Evolutionary conservation across 495 filamentous ascomycete genomes (phyloP), one percentile per base, ranked within the genome.

Genomic region (Acidiella bohemica): DNA sequence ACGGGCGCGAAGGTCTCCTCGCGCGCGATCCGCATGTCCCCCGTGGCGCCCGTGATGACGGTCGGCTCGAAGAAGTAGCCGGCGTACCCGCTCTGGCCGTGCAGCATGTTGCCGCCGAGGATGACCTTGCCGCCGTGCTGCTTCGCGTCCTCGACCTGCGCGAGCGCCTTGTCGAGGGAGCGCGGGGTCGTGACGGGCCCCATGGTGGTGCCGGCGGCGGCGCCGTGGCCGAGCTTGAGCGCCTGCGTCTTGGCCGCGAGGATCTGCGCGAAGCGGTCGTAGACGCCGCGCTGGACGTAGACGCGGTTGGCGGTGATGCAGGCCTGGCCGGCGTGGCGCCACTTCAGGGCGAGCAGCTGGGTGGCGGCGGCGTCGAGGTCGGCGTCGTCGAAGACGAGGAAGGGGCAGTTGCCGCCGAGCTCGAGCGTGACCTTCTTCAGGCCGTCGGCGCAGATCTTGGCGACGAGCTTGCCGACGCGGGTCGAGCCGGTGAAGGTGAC

Each of bases 1-100:
- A 84, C 59, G 0, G 80, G 80, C 3, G 74, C 78, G 55, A 84
- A 83, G 1, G 70, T 76, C 58, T 84, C 80, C 53, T 84, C 80
- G 0, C 61, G 58, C 0, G 72, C 68, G 44, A 83, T 73, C 46
- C 69, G 60, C 79, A 82, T 81, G 10, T 74, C 62, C 24, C 63
- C 54, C 30, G 67, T 76, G 47, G 77, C 73, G 2, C 68, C 67
- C 0, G 66, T 66, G 49, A 84, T 65, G 46, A 84, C 70, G 0
- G 80, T 83, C 0, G 79, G 79, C 54, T 75, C 70, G 55, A 81
- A 80, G 66, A 82, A 84, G 48, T 80, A 82, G 2, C 78, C 79
- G 1, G 58, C 56, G 16, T 59, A 59, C 4, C 59, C 46, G 18
- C 45, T 38, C 11, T 42, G 29, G 7, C 51, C 49, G 24, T 47